These are phyloP conservation scores for Phialophora verrucosa DNA, from an alignment of 2,329 filamentous ascomycete species.

Conservation along the genomic window DNA sequence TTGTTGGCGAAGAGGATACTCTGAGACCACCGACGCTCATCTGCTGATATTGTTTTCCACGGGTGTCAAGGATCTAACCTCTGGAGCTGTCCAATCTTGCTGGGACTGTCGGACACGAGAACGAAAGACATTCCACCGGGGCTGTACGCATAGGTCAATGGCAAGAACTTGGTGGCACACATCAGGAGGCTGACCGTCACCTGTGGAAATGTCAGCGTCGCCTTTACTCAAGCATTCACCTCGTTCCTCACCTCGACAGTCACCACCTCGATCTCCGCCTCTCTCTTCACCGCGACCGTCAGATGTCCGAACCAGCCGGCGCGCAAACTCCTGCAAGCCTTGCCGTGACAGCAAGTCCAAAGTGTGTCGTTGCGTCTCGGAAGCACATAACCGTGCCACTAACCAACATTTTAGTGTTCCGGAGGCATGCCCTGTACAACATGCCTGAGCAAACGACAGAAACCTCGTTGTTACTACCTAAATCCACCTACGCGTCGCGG, in stretches of 20 bases:
- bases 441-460: conserved; percentile 33
- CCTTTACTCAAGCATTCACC: conserved; percentile 19
- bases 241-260: conserved; percentile 1
- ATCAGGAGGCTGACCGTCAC: conserved; percentile 28
- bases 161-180: conserved; percentile 28
- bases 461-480: conserved; percentile 32
- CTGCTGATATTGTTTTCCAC: not conserved
- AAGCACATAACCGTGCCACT: conserved; percentile 1
- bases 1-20: not conserved
- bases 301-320: conserved; percentile 18
- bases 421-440: conserved; percentile 34
- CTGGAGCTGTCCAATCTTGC: not conserved
- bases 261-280: conserved; percentile 7
- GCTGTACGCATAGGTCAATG: conserved; percentile 7
- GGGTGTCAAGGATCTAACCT: not conserved
- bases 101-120: not conserved
- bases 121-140: conserved; percentile 4
- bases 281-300: not conserved
- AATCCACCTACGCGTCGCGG: conserved; percentile 17
- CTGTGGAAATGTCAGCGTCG: conserved; percentile 27
- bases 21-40: not conserved
- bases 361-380: conserved; percentile 16
- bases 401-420: conserved; percentile 23
- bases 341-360: conserved; percentile 36
- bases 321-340: conserved; percentile 35